phyloP scores from a whole-genome alignment of 352 stramenopile genomes.

The Globisporangium nodosum region DNA sequence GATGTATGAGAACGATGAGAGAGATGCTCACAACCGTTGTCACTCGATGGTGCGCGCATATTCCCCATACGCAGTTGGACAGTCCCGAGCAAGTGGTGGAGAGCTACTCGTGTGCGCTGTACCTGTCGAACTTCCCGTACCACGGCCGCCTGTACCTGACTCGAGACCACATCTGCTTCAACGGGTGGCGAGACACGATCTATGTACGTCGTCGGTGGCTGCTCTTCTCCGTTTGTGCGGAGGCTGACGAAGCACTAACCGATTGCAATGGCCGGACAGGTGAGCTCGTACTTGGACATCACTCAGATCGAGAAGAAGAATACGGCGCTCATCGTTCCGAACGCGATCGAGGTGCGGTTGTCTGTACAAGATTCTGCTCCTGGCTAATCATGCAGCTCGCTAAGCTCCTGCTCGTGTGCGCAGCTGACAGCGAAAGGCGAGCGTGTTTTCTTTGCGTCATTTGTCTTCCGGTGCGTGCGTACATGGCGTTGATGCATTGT shows the following conservation, averaged over 20 bases:
- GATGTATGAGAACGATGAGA: background rate
- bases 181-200: conserved; percentile 73
- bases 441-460: conserved; percentile 78
- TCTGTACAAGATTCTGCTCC: background rate
- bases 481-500: background rate
- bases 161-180: conserved; percentile 71
- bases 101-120: conserved; percentile 80
- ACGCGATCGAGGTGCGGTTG: conserved; percentile 68
- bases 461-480: conserved; percentile 62
- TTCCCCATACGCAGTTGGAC: conserved; percentile 30
- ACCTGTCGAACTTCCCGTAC: conserved; percentile 74
- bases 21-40: background rate
- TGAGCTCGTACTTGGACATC: conserved; percentile 73
- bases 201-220: conserved; percentile 36
- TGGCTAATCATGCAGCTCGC: background rate
- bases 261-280: conserved; percentile 18
- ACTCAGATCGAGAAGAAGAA: conserved; percentile 79
- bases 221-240: background rate
- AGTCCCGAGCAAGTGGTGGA: conserved; percentile 73
- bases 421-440: conserved; percentile 65
- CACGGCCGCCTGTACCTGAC: conserved; percentile 80
- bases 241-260: background rate
- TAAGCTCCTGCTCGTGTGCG: background rate
- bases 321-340: conserved; percentile 78
- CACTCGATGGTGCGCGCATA: background rate